These are phyloP conservation scores for Abelmoschus esculentus DNA, from an alignment of 345 rosid species.

Conservation along the genomic window DNA sequence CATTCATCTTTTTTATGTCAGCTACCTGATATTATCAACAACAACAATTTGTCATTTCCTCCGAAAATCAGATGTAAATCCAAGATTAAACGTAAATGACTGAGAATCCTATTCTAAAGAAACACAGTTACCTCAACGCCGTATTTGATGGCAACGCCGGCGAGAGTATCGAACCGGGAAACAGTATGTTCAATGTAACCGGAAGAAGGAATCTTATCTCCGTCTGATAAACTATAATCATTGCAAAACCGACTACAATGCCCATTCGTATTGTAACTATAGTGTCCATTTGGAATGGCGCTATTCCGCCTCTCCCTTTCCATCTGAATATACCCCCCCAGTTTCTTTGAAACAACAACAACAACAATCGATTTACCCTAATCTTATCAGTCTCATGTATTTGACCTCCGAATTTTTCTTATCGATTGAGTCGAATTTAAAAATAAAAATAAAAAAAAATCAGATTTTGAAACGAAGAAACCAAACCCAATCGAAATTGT, in stretches of 20 bases:
- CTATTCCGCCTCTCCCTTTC: conserved; percentile 31
- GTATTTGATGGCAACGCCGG: conserved; percentile 86
- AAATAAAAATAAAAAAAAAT: neutral
- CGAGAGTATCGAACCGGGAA: conserved; percentile 78
- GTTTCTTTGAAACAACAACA: neutral
- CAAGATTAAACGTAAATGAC: neutral
- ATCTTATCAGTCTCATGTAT: neutral
- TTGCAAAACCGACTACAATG: conserved; percentile 20
- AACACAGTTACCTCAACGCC: conserved; percentile 67
- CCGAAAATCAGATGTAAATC: neutral
- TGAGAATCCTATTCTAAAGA: too few relatives aligned
- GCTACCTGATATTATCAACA: conserved; percentile 46
- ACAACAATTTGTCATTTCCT: conserved; percentile 1
- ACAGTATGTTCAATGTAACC: conserved; percentile 59
- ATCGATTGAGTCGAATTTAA: too few relatives aligned
- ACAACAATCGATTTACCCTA: neutral
- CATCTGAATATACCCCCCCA: conserved; percentile 23
- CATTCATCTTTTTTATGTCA: conserved; percentile 74
- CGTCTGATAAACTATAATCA: conserved; percentile 9
- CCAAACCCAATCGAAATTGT: neutral
- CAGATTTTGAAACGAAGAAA: neutral
- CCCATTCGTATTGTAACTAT: conserved; percentile 10
- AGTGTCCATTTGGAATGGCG: conserved; percentile 14
- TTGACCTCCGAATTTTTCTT: neutral
- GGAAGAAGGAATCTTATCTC: conserved; percentile 17